phyloP scores from a whole-genome alignment of 2,329 filamentous ascomycete species.

The Canariomyces notabilis region DNA sequence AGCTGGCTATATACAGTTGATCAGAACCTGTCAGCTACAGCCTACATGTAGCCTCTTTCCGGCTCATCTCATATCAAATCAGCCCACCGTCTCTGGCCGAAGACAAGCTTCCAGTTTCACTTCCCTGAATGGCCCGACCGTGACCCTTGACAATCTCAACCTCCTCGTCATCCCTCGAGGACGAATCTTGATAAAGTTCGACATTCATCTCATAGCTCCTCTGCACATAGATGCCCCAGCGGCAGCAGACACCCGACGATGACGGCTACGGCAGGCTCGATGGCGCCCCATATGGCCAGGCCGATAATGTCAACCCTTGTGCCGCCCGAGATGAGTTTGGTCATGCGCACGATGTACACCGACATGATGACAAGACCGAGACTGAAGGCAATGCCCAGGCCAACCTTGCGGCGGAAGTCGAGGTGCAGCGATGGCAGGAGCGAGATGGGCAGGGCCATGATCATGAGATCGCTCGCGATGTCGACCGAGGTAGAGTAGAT shows the following conservation, averaged over 20 bases:
- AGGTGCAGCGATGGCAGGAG: conserved; percentile 9
- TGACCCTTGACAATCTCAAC: no score
- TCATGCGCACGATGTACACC: conserved; percentile 10
- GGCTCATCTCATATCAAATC: no score
- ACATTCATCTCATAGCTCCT: no score
- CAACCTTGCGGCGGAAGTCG: conserved; percentile 6
- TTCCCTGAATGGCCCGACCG: no score
- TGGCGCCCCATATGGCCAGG: conserved; percentile 11
- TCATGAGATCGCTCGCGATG: conserved; percentile 9
- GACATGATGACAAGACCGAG: conserved; percentile 10
- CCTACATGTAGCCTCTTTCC: no score
- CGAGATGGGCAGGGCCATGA: conserved; percentile 10
- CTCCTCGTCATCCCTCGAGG: no score
- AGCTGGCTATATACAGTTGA: no score
- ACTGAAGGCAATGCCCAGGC: conserved; percentile 10
- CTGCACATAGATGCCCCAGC: no score
- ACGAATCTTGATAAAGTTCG: no score
- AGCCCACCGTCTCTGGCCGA: no score
- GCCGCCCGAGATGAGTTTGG: neutral
- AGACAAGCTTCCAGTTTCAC: no score
- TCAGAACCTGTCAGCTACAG: no score
- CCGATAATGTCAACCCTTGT: conserved; percentile 10
- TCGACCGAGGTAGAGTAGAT: conserved; percentile 8
- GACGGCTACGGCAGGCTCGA: conserved; percentile 6
- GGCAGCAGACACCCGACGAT: conserved; percentile 7